These are phyloP conservation scores for Cryptosporidium bovis DNA, from an alignment of 169 alveolate genomes.

Conservation along the genomic window DNA sequence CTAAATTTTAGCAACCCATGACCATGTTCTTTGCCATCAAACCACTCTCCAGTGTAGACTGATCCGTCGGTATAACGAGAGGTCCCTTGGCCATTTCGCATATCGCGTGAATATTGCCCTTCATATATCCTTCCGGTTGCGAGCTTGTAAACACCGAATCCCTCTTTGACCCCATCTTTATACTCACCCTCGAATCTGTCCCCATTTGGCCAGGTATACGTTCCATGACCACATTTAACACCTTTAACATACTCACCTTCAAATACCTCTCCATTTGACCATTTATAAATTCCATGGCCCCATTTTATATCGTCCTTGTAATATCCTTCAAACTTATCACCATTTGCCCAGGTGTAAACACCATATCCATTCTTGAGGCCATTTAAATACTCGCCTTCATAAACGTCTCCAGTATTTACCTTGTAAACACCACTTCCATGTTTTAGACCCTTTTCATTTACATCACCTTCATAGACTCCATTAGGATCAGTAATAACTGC, in stretches of 20 bases:
- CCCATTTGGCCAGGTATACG: conserved; percentile 78
- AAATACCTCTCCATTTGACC: conserved; percentile 78
- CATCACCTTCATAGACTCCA: conserved; percentile 74
- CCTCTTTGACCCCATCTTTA: conserved; percentile 77
- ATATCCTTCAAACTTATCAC: conserved; percentile 93
- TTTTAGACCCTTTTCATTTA: conserved; percentile 69
- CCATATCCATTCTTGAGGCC: conserved; percentile 93
- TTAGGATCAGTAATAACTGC: conserved; percentile 74
- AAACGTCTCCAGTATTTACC: conserved; percentile 87
- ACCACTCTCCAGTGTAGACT: conserved; percentile 80
- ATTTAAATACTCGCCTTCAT: conserved; percentile 92
- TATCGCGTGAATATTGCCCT: conserved; percentile 81
- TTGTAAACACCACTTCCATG: conserved; percentile 78
- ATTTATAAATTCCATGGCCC: conserved; percentile 93
- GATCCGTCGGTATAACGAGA: conserved; percentile 83
- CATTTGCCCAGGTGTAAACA: conserved; percentile 89
- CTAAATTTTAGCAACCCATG: conserved; percentile 77
- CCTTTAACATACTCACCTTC: conserved; percentile 80
- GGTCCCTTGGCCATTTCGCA: conserved; percentile 83
- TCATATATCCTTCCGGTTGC: conserved; percentile 79
- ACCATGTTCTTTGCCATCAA: conserved; percentile 75
- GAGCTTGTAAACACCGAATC: conserved; percentile 76
- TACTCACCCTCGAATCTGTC: conserved; percentile 80
- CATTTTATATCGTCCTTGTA: conserved; percentile 92
- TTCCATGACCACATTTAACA: conserved; percentile 82